Evolutionary conservation across 177 flowering plant genomes (phyloP), one percentile per base, ranked within the genome.

Genomic region (Vitis hybrid): DNA sequence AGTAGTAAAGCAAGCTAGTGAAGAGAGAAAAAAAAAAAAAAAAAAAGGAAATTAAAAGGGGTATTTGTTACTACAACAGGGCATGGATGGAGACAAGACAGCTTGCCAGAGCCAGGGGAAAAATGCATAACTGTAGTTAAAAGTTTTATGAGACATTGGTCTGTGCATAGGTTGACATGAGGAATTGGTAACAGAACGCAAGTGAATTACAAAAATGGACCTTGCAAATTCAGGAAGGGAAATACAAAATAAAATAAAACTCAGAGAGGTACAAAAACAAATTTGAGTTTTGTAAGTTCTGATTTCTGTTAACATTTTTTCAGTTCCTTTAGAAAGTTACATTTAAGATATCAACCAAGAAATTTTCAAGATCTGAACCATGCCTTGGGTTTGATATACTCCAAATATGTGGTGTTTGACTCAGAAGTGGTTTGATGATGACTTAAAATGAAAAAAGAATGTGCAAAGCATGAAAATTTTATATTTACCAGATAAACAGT

Each of bases 401-500:
- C n/a, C 32, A 49, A 52, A 55, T 18, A 0, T 68, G 54, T 32
- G 45, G 18, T 40, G 54, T 45, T 56, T 57, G 34, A 21, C 7
- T 17, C n/a, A 45, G 17, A 40, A 40, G 19, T 40, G 30, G 60
- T 6, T 1, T 14, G 10, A 34, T 21, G 12, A 56, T 32, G 67
- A 13, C 21, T 19, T 73, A 14, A 11, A 23, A 60, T 15, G 34
- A n/a, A 1, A 56, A 57, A n/a, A 7, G 50, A 68, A 64, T 13
- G 13, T 64, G 32, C 10, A 50, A 54, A 61, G 9, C 13, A 10
- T 66, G 49, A 7, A 66, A 71, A 67, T 4, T 12, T 32, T 23
- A 34, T 10, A 52, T n/a, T 70, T 82, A 92, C 98, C 90, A 93
- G 75, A 74, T 85, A 90, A 58, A 95, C 64, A 6, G 89, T 86